Conservation (phyloP, 2,329 filamentous ascomycete genomes). For the Xylariaceae sp. region DNA sequence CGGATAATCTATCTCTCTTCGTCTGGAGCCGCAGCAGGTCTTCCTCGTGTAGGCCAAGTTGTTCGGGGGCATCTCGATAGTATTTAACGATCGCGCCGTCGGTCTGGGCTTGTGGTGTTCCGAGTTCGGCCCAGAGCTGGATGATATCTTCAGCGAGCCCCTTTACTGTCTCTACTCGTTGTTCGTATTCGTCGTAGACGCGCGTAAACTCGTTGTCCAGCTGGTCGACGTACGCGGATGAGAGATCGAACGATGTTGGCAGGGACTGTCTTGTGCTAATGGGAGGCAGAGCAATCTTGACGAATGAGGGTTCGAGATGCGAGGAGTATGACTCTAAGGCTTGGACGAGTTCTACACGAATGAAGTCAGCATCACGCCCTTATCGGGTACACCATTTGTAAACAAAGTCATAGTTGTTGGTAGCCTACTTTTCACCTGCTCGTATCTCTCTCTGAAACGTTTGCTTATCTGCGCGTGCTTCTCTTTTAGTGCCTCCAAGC, state of each 20-base stretch:
- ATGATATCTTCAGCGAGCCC: constrained; percentile 78
- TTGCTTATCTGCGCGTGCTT: constrained; percentile 76
- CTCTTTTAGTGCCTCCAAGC: constrained; percentile 75
- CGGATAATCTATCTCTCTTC: constrained; percentile 74
- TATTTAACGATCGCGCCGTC: constrained; percentile 82
- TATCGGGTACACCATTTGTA: background rate
- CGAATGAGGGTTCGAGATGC: constrained; percentile 84
- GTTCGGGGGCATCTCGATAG: constrained; percentile 86
- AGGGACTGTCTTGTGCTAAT: constrained; percentile 70
- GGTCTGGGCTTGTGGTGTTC: constrained; percentile 88
- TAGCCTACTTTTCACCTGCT: constrained; percentile 83
- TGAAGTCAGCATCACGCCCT: constrained; percentile 15
- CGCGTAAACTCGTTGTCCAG: constrained; percentile 88
- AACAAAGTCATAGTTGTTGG: constrained; percentile 11
- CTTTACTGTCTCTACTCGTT: constrained; percentile 71
- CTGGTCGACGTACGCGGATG: constrained; percentile 76
- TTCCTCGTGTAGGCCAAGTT: constrained; percentile 85
- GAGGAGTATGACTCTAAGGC: constrained; percentile 94
- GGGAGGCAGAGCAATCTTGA: constrained; percentile 79
- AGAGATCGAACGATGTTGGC: constrained; percentile 85
- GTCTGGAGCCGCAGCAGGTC: constrained; percentile 68
- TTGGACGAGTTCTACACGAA: constrained; percentile 70
- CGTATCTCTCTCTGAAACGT: constrained; percentile 83
- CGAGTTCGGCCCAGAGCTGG: constrained; percentile 90
- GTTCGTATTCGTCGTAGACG: constrained; percentile 94